Base-by-base conservation (phyloP, 1,284 basidiomycete genomes). In the Papiliotrema fonsecae region DNA sequence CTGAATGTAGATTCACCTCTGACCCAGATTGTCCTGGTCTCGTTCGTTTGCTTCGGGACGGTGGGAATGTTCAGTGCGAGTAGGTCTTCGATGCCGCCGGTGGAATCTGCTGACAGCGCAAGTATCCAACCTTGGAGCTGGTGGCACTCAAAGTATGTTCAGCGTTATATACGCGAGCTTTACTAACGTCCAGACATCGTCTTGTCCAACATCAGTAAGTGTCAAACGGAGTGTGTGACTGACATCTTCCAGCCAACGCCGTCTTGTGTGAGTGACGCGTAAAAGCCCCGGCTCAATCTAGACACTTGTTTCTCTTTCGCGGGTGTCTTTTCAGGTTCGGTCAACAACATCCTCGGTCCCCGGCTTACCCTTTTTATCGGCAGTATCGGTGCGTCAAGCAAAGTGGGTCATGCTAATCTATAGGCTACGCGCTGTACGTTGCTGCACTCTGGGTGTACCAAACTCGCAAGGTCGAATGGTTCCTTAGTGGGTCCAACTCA, bases 1-100 rank as follows among this genome's bases (percentile, higher is more conserved):
- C n/a, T n/a, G n/a, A n/a, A n/a, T n/a, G n/a, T n/a, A n/a, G n/a
- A n/a, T n/a, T n/a, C n/a, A n/a, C n/a, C n/a, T n/a, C n/a, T n/a
- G 70, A 65, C 70, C 19, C 77, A 78, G 58, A 70, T 78, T 26
- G 59, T 72, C 22, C 62, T 78, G 22, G 67, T 78, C 47, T 76
- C 76, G 52, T 72, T 77, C 28, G 76, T 76, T 35, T 75, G 73
- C 61, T 78, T 64, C 58, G 71, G 61, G 36, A 61, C 76, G 13
- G 72, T 76, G 25, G 79, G 80, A 49, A 77, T 80, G 74, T 81
- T 78, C 74, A 77, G 75, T 49, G 79, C 79, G 77, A 77, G 60
- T 60, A 24, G 45, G 57, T 56, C 13, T 18, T 21, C 22, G 19
- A 18, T 42, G 21, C 24, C 9, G 34, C 2, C 37, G 22, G 19